phyloP scores from a whole-genome alignment of 2,329 filamentous ascomycete species.

The Colletotrichum sp. region DNA sequence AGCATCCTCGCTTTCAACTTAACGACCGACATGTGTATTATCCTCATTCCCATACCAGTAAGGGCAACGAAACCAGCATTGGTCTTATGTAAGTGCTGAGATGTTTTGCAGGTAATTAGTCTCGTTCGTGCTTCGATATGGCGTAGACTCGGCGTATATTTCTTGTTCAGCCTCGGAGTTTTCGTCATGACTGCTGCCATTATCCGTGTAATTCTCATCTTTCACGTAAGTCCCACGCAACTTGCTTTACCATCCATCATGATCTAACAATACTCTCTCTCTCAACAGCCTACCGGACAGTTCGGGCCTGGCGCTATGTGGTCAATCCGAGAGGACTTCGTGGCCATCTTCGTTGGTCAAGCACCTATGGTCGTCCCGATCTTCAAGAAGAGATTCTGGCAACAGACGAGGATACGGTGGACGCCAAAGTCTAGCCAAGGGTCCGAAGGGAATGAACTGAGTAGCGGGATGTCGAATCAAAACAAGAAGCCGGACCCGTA shows the following conservation, averaged over 20 bases:
- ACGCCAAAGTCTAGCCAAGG: neutral
- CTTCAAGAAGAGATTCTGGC: slow-evolving; percentile 29
- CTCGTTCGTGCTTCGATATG: slow-evolving; percentile 29
- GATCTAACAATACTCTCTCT: neutral
- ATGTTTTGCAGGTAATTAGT: slow-evolving; percentile 24
- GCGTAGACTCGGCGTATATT: slow-evolving; percentile 31
- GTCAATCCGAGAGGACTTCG: slow-evolving; percentile 41
- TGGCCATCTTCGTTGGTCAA: slow-evolving; percentile 39
- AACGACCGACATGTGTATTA: slow-evolving; percentile 36
- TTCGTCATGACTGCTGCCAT: slow-evolving; percentile 36
- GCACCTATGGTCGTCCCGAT: slow-evolving; percentile 37
- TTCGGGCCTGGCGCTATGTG: slow-evolving; percentile 32
- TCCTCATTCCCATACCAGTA: slow-evolving; percentile 37
- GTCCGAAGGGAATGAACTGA: slow-evolving; percentile 18
- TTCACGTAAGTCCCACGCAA: slow-evolving; percentile 25
- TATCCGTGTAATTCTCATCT: slow-evolving; percentile 30
- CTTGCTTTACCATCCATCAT: neutral
- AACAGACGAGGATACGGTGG: neutral
- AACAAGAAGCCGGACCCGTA: slow-evolving; percentile 23
- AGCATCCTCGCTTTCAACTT: slow-evolving; percentile 37
- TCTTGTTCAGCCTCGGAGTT: slow-evolving; percentile 35
- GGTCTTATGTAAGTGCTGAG: neutral
- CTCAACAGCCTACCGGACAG: neutral
- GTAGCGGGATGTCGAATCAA: neutral
- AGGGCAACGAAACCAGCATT: slow-evolving; percentile 14